These are phyloP conservation scores for Fusarium sp. DNA, from an alignment of 2,329 filamentous ascomycete species.

Conservation along the genomic window DNA sequence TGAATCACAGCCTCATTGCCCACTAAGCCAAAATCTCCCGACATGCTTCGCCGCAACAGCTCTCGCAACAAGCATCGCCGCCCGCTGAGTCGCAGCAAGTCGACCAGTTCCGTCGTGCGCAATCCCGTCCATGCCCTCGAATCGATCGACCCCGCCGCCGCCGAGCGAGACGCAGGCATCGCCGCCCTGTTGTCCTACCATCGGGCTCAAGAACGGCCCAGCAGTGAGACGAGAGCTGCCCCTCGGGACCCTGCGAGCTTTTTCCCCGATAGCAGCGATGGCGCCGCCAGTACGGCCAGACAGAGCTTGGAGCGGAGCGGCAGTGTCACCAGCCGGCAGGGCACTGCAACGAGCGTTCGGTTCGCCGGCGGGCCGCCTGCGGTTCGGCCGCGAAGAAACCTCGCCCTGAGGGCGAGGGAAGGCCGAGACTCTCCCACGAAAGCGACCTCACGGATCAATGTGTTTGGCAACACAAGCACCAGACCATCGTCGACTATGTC, in stretches of 20 bases:
- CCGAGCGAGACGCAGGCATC: slow-evolving; percentile 70
- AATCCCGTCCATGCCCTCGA: slow-evolving; percentile 58
- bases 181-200: slow-evolving; percentile 72
- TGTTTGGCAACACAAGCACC: slow-evolving; percentile 22
- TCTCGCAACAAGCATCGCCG: slow-evolving; percentile 55
- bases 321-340: slow-evolving; percentile 34
- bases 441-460: slow-evolving; percentile 9
- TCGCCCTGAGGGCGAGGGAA: slow-evolving; percentile 47
- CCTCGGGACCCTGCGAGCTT: slow-evolving; percentile 42
- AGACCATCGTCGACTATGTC: slow-evolving; percentile 33
- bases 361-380: slow-evolving; percentile 58
- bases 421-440: slow-evolving; percentile 35
- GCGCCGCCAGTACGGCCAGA: slow-evolving; percentile 28
- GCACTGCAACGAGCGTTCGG: slow-evolving; percentile 60
- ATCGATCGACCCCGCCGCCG: slow-evolving; percentile 61
- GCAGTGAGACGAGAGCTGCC: slow-evolving; percentile 21
- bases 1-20: no score
- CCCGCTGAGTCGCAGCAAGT: slow-evolving; percentile 64
- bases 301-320: slow-evolving; percentile 23
- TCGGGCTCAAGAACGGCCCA: slow-evolving; percentile 59
- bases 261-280: slow-evolving; percentile 36
- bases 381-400: slow-evolving; percentile 43
- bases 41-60: slow-evolving; percentile 63
- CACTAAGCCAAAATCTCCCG: no score
- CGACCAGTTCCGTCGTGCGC: slow-evolving; percentile 58